Conservation (phyloP, 768 basidiomycete genomes). For the Boletus rubroflammeus region DNA sequence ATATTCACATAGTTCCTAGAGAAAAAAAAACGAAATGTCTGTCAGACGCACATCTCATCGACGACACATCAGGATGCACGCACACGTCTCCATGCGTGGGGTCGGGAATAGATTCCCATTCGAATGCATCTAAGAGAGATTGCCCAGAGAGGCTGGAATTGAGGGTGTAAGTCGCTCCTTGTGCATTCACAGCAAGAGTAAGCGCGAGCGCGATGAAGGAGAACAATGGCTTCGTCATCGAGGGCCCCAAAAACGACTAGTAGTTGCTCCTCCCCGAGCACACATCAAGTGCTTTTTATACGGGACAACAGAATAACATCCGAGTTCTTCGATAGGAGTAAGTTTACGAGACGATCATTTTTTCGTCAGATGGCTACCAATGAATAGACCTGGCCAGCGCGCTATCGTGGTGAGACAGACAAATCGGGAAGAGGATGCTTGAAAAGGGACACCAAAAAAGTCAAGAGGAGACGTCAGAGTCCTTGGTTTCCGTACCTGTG, state of each 20-base stretch:
- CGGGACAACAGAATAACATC: not conserved
- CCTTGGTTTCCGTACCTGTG: not conserved
- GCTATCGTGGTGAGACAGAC: not conserved
- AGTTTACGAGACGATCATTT: not conserved
- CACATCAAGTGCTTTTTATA: not conserved
- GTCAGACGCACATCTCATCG: not conserved
- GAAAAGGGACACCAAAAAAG: not conserved
- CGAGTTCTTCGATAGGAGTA: not conserved
- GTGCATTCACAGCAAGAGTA: not conserved
- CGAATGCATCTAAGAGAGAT: slow-evolving; percentile 42
- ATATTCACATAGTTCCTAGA: slow-evolving; percentile 44
- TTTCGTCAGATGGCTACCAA: not conserved
- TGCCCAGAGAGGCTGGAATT: slow-evolving; percentile 42
- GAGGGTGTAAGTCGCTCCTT: slow-evolving; percentile 22
- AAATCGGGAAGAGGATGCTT: not conserved
- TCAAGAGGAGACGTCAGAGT: not conserved
- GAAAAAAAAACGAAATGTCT: not conserved
- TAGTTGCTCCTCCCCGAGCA: not conserved
- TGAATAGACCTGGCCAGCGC: not conserved
- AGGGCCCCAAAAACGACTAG: not conserved
- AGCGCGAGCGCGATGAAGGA: not conserved
- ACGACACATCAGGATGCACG: not conserved
- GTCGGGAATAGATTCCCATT: slow-evolving; percentile 23
- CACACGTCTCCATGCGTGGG: slow-evolving; percentile 30
- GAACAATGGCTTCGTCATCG: not conserved